Evolutionary conservation across 768 basidiomycete genomes (phyloP).

Genomic region (Leccinum boreale): DNA sequence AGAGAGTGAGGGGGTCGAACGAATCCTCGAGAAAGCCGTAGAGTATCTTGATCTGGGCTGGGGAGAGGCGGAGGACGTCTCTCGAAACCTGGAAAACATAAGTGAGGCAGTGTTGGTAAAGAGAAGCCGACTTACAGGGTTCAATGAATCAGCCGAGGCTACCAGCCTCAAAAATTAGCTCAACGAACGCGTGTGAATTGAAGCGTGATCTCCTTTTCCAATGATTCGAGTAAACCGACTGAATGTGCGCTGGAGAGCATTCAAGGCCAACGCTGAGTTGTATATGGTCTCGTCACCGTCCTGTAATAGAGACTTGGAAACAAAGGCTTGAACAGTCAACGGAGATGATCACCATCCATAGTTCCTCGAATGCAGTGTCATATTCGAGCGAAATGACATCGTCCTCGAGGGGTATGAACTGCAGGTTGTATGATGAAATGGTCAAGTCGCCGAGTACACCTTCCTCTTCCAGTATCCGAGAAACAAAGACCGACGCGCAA

Average conservation of each 20-base stretch:
- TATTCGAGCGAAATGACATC: constrained; percentile 91
- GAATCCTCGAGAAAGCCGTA: too few species aligned
- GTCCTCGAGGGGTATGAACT: constrained; percentile 90
- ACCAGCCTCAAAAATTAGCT: constrained; percentile 12
- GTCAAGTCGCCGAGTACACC: constrained; percentile 96
- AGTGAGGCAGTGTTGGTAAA: too few species aligned
- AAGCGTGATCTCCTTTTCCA: constrained; percentile 89
- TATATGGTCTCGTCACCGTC: constrained; percentile 93
- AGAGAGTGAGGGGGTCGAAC: too few species aligned
- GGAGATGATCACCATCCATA: constrained; percentile 68
- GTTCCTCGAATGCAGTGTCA: constrained; percentile 80
- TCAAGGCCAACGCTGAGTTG: constrained; percentile 84
- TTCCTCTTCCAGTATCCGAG: constrained; percentile 87
- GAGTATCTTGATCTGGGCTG: too few species aligned
- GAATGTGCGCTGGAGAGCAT: constrained; percentile 78
- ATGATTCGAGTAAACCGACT: constrained; percentile 89
- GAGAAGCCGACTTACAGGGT: too few species aligned
- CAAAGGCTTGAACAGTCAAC: neutral
- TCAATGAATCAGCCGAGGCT: too few species aligned
- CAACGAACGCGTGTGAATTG: constrained; percentile 15
- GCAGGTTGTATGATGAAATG: constrained; percentile 83
- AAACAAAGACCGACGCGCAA: constrained; percentile 80
- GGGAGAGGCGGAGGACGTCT: too few species aligned
- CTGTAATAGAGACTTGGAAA: constrained; percentile 37
- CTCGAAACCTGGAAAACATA: too few species aligned